phyloP scores from a whole-genome alignment of 2,329 filamentous ascomycete species.

The Epichloe scottii region DNA sequence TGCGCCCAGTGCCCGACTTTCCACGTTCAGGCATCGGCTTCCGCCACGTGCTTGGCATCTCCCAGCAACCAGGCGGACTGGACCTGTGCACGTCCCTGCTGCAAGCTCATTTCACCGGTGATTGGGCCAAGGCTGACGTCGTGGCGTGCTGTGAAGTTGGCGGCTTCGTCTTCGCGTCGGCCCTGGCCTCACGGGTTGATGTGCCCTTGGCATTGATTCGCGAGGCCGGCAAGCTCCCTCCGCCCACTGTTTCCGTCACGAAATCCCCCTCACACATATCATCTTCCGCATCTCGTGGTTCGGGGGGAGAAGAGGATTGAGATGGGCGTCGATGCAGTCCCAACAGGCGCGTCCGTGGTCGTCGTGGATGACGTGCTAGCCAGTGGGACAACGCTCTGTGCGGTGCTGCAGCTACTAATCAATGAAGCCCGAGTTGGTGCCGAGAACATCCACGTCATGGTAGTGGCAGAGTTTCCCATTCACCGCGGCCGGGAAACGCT shows the following conservation, averaged over 20 bases:
- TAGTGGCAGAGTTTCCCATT: slow-evolving; percentile 44
- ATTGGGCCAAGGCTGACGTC: slow-evolving; percentile 33
- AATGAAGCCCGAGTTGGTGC: slow-evolving; percentile 25
- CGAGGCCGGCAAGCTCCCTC: slow-evolving; percentile 44
- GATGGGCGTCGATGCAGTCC: slow-evolving; percentile 32
- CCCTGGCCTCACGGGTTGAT: slow-evolving; percentile 29
- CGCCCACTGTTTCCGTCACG: slow-evolving; percentile 35
- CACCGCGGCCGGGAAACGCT: slow-evolving; percentile 39
- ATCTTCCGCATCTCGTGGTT: slow-evolving; percentile 17
- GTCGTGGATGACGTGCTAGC: slow-evolving; percentile 49
- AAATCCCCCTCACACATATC: slow-evolving; percentile 43
- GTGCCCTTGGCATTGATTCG: slow-evolving; percentile 39
- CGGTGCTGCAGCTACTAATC: slow-evolving; percentile 34
- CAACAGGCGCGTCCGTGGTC: slow-evolving; percentile 30
- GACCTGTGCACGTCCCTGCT: slow-evolving; percentile 38
- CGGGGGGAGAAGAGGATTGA: slow-evolving; percentile 29
- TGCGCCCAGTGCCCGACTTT: slow-evolving; percentile 34
- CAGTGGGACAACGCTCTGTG: slow-evolving; percentile 40
- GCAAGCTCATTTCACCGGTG: slow-evolving; percentile 27
- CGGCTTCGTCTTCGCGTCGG: slow-evolving; percentile 41
- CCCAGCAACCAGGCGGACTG: slow-evolving; percentile 37
- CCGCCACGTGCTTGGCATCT: slow-evolving; percentile 44
- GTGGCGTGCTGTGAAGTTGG: slow-evolving; percentile 45
- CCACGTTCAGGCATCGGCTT: slow-evolving; percentile 39
- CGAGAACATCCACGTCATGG: slow-evolving; percentile 34